These are phyloP conservation scores for Funneliformis mosseae DNA, from an alignment of 192 early-diverging fungal species.

Conservation along the genomic window DNA sequence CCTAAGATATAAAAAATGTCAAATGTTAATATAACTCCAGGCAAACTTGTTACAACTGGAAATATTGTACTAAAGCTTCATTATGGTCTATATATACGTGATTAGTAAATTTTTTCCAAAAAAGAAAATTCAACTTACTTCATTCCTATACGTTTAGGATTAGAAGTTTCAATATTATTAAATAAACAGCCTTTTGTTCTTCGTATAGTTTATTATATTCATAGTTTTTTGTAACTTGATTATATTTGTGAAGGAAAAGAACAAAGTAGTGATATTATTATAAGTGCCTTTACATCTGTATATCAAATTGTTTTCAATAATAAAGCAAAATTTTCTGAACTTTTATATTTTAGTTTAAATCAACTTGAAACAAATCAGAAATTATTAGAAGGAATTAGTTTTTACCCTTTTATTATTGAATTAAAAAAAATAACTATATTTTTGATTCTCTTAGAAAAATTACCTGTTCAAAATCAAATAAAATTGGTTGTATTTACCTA, in stretches of 20 bases:
- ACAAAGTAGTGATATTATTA: not conserved
- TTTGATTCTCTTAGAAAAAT: too few species aligned
- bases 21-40: too few species aligned
- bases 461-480: not conserved
- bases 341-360: not conserved
- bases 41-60: too few species aligned
- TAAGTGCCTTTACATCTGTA: not conserved
- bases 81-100: too few species aligned
- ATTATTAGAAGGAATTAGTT: not conserved
- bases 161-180: too few species aligned
- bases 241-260: not conserved
- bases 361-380: not conserved
- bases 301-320: too few species aligned
- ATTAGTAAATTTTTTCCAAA: too few species aligned
- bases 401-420: not conserved
- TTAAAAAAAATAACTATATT: not conserved
- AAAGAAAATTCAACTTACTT: too few species aligned
- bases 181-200: too few species aligned
- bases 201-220: not conserved
- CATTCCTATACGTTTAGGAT: not conserved
- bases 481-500: not conserved
- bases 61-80: too few species aligned
- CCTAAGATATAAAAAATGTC: too few species aligned
- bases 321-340: not conserved
- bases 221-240: not conserved